Evolutionary conservation across 768 basidiomycete species (phyloP).

Genomic region (Termitomyces sp.): DNA sequence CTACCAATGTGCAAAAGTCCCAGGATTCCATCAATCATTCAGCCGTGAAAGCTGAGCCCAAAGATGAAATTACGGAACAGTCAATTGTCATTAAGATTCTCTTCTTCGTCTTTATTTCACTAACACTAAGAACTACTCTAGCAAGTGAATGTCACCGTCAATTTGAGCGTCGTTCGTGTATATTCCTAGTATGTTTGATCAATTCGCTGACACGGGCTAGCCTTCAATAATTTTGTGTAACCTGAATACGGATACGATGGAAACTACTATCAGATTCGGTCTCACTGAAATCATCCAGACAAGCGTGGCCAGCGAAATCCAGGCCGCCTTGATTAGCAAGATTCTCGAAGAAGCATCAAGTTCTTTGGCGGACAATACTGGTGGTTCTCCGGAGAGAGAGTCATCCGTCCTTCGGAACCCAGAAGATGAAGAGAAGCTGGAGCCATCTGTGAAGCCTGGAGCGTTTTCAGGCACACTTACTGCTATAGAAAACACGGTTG

Average conservation of each 20-base stretch:
- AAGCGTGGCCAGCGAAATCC: not conserved
- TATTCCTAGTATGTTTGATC: not conserved
- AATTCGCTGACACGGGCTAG: not conserved
- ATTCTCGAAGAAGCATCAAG: not conserved
- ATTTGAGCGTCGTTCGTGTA: not conserved
- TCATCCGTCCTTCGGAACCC: not conserved
- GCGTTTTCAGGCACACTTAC: too few relatives aligned
- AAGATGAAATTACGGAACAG: not conserved
- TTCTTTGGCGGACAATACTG: not conserved
- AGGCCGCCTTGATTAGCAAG: not conserved
- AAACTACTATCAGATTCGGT: not conserved
- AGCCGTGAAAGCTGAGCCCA: not conserved
- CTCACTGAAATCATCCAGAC: not conserved
- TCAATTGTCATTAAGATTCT: not conserved
- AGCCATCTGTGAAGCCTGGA: not conserved
- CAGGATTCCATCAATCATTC: not conserved
- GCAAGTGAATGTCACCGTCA: not conserved
- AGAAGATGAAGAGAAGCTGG: not conserved
- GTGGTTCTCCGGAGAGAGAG: not conserved
- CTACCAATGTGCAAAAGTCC: not conserved
- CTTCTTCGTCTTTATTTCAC: not conserved
- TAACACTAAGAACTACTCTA: not conserved
- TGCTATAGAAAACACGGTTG: not conserved
- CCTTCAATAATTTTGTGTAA: not conserved
- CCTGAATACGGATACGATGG: not conserved